Base-by-base conservation (phyloP, 2,329 filamentous ascomycete species). In the Akanthomyces muscarius region DNA sequence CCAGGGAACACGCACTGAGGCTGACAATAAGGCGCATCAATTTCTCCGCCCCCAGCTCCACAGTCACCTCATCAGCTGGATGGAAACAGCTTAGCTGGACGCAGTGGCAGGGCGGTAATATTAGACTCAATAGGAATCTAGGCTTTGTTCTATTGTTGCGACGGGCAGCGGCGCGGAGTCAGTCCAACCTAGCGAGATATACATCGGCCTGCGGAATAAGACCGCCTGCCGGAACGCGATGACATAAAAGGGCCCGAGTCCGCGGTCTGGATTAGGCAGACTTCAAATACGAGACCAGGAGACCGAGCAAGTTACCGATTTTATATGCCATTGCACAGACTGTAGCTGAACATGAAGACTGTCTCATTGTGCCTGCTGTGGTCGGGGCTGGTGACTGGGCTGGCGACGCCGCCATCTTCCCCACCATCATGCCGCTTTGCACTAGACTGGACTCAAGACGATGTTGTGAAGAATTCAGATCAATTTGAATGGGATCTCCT, bases 401-500 rank as follows among this genome's bases (percentile, higher is more conserved):
- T 63, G 7, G 45, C 48, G 6, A 16, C 50, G 18, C 51, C 42
- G 3, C 18, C 50, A 50, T 38, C 47, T 23, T 58, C 59, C 25
- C 30, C 63, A 42, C 67, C 74, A 10, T 67, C 75, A 2, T 74
- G 72, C 42, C 70, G 72, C 1, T 73, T 74, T 56, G 71, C 68
- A 0, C 62, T 68, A 0, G 61, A 73, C 6, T 74, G 71, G 72
- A 68, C 71, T 0, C 70, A 71, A 14, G 58, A 70, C 1, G 64
- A 73, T 8, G 68, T 74, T 7, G 65, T 77, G 5, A 58, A 67
- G 14, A 64, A 70, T 7, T 66, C 74, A 0, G 66, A 71, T 11
- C 67, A 69, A 1, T 78, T 78, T 33, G 69, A 73, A 30, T 72
- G 70, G 65, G 72, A 78, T 55, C 64, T 78, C 18, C 64, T 79